Evolutionary conservation across 257 asterid species (phyloP).

Genomic region (Solanum medicagineum): DNA sequence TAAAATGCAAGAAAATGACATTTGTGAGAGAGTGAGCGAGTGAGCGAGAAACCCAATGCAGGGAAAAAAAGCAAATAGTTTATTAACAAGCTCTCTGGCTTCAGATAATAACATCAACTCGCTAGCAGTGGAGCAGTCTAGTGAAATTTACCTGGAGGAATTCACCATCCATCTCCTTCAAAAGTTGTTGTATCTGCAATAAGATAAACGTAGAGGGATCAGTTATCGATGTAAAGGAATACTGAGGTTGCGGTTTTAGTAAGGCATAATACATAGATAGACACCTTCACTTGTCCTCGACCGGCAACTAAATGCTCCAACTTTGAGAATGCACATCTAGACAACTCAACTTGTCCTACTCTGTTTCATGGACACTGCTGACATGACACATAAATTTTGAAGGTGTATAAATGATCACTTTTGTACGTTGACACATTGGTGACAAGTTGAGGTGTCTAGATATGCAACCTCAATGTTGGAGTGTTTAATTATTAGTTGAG

Average conservation of each 20-base stretch:
- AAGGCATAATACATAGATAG: not conserved
- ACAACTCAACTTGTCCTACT: not conserved
- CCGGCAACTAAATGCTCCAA: not conserved
- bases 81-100: not conserved
- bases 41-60: not conserved
- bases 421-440: not conserved
- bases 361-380: not conserved
- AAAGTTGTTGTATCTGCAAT: slow-evolving; percentile 58
- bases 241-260: not conserved
- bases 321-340: not conserved
- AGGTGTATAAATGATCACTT: not conserved
- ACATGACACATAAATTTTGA: not conserved
- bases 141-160: slow-evolving; percentile 49
- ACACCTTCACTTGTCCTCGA: not conserved
- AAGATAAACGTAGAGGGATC: not conserved
- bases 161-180: slow-evolving; percentile 85
- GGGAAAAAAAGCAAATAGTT: not conserved
- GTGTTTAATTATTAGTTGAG: not conserved
- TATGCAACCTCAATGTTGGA: too few relatives aligned
- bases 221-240: not conserved
- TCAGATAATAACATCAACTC: not conserved
- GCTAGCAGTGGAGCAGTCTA: not conserved
- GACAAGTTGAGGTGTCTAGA: not conserved
- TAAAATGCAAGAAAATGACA: not conserved
- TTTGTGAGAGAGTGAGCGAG: too few relatives aligned